Conservation (phyloP, 1,284 basidiomycete genomes). For the Malassezia japonica region DNA sequence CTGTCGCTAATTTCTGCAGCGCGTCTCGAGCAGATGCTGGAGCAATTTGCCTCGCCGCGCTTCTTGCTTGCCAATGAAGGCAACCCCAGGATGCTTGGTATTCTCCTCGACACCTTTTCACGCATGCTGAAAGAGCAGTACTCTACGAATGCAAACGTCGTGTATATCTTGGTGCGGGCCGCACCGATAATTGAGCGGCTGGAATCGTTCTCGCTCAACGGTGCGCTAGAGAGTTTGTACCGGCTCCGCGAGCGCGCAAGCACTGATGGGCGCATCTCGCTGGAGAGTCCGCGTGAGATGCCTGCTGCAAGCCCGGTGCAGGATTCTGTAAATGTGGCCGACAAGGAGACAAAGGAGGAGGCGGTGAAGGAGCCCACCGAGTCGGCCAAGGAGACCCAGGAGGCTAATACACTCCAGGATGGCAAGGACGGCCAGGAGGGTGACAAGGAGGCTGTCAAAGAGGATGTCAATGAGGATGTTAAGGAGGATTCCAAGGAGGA, state of each 20-base stretch:
- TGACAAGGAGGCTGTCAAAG: background rate
- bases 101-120: constrained; percentile 87
- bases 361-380: background rate
- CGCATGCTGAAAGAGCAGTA: constrained; percentile 56
- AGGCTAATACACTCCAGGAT: background rate
- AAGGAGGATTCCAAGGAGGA: background rate
- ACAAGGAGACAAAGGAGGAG: too few relatives aligned
- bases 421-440: background rate
- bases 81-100: constrained; percentile 80
- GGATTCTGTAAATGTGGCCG: background rate
- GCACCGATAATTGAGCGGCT: constrained; percentile 76
- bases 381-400: background rate
- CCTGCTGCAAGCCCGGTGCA: background rate
- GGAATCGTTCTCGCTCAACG: constrained; percentile 68
- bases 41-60: constrained; percentile 73
- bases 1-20: constrained; percentile 67
- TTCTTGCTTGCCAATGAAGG: constrained; percentile 88
- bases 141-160: constrained; percentile 70
- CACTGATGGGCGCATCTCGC: background rate
- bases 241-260: background rate
- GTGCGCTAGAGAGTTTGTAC: background rate
- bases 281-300: background rate
- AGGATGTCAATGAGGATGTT: background rate
- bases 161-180: constrained; percentile 72
- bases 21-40: constrained; percentile 73